Base-by-base conservation (phyloP, 768 basidiomycete genomes). In the Exsudoporus frostii region DNA sequence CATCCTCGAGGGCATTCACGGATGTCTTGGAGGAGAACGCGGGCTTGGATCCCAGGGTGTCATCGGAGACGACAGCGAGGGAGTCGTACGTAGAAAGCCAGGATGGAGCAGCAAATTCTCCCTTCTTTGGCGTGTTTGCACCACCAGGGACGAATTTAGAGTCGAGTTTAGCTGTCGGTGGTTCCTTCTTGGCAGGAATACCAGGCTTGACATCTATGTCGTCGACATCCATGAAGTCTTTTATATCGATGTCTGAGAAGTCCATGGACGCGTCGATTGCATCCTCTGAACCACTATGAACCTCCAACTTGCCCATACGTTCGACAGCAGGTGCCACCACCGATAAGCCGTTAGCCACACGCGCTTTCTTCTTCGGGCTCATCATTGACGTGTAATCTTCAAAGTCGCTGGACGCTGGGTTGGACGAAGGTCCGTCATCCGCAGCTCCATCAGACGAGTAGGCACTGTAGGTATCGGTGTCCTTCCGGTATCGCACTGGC, bases 51-150 rank as follows among this genome's bases (percentile, higher is more conserved):
- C 85, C 88, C 25, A 88, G 70, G 1, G 77, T 73, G 20, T 90
- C 89, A 25, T 83, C 77, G 5, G 79, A 69, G 13, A 79, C 74
- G 24, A 90, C 84, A 1, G 76, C 74, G 4, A 90, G 77, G 5
- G 87, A 82, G 57, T 91, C 85, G 55, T 90, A 88, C 5, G 90
- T 77, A 11, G 86, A 82, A 14, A 90, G 74, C 90, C 90, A 92
- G 0, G 82, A 73, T 0, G 85, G 83, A 29, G 76, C 72, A 0
- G 67, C 60, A 30, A 80, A 74, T 5, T 74, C 62, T 39, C 80
- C 81, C 60, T 78, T 74, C 56, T 78, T 80, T 53, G 71, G 72
- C 33, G 56, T 43, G 9, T 47, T 52, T 9, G 40, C 38, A 19
- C 7, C 24, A 17, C 40, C 50, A 2, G 14, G 7, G n/a, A 29